Evolutionary conservation across 2,329 filamentous ascomycete genomes (phyloP), one percentile per base, ranked within the genome.

Genomic region (Penicillium polonicum): DNA sequence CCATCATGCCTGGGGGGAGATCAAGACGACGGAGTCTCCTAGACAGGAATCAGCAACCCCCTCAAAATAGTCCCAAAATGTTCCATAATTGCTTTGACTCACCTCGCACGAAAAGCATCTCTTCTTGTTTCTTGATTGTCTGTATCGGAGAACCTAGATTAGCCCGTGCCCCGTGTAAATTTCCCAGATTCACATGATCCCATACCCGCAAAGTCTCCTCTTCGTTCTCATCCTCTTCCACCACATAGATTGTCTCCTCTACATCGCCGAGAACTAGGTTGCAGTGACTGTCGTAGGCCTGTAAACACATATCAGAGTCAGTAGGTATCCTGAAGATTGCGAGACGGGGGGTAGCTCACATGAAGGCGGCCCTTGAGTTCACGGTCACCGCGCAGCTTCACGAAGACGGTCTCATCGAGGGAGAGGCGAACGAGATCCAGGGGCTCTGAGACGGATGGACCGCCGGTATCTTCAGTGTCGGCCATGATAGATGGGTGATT

Each of bases 241-340:
- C 88, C 35, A 93, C 83, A 73, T 96, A 99, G 65, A 99, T 92
- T 7, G 93, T 97, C 81, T 99, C 94, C 72, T 97, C 92, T 5
- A 97, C 94, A 65, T 99, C 94, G 54, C 94, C 93, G 6, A 99
- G 83, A 6, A 99, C 91, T 44, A 99, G 79, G 72, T 99, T 99
- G 83, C 95, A 99, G 76, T 99, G 94, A 71, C 91, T 96, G 74
- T 99, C 94, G 74, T 99, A 99, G 55, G 94, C 94, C 94, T 99
- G 61, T 33, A 27, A 2, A 50, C 35, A 31, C 12, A 43, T 7
- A 21, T 45, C 19, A 50, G 2, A 23, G 51, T 72, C 60, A 68
- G 62, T 63, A 52, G 55, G 53, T 33, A 41, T 51, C 48, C 50
- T 25, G 12, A 25, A 38, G 9, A 25, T 35, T 51, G 39, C 10